Conservation (phyloP, 2,329 filamentous ascomycete species). For the Phyllosticta paracitricarpa region DNA sequence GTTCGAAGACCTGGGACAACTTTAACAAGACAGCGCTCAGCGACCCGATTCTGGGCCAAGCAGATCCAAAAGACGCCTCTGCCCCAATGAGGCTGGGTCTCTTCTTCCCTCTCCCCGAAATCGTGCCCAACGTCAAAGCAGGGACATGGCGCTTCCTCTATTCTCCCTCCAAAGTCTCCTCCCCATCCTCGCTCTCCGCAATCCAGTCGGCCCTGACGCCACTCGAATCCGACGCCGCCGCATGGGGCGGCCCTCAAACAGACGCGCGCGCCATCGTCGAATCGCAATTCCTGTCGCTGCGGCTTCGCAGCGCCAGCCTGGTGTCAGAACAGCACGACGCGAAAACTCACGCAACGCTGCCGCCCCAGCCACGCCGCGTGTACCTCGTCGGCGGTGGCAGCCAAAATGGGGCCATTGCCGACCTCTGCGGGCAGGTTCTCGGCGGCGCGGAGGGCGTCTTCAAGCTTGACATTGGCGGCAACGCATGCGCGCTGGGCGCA, state of each 20-base stretch:
- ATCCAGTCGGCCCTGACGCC: conserved; percentile 30
- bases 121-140: conserved; percentile 79
- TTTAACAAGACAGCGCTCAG: conserved; percentile 68
- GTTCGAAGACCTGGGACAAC: conserved; percentile 57
- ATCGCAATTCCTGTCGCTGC: conserved; percentile 86
- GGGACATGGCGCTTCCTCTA: conserved; percentile 80
- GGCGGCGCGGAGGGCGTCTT: conserved; percentile 86
- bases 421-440: conserved; percentile 76
- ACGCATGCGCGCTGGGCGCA: conserved; percentile 86
- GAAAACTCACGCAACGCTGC: conserved; percentile 46
- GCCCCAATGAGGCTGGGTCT: conserved; percentile 73
- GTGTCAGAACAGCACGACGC: conserved; percentile 38
- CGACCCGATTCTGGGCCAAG: conserved; percentile 59
- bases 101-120: conserved; percentile 93
- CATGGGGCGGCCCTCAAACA: conserved; percentile 46
- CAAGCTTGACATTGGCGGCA: conserved; percentile 86
- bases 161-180: conserved; percentile 26
- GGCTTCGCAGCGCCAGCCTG: conserved; percentile 70
- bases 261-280: conserved; percentile 85
- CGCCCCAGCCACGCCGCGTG: conserved; percentile 75
- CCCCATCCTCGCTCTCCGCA: conserved; percentile 14
- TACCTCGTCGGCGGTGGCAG: conserved; percentile 93
- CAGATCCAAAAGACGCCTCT: conserved; percentile 24
- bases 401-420: conserved; percentile 78
- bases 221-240: conserved; percentile 38